These are phyloP conservation scores for Globomyces sp. DNA, from an alignment of 371 early-diverging fungal species.

Conservation along the genomic window DNA sequence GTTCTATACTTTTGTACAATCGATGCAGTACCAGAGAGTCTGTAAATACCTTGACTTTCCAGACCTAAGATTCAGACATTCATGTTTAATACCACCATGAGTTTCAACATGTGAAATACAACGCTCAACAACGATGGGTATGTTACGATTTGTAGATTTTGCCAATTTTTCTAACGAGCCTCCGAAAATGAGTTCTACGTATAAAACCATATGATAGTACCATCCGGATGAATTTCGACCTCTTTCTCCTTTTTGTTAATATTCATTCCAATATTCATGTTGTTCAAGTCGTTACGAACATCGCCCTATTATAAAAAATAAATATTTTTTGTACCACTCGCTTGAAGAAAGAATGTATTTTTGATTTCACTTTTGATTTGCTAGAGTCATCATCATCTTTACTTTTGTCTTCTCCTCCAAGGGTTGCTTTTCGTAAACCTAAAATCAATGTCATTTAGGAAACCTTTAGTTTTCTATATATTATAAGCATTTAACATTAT, in stretches of 20 bases:
- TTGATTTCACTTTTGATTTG: conserved; percentile 36
- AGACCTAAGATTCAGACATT: conserved; percentile 35
- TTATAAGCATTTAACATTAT: too few relatives aligned
- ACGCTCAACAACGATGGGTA: conserved; percentile 63
- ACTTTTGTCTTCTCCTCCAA: background rate
- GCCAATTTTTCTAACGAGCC: conserved; percentile 50
- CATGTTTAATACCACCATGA: conserved; percentile 42
- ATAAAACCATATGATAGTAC: background rate
- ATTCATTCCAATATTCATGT: conserved; percentile 7
- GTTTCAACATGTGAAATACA: conserved; percentile 70
- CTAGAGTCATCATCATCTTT: conserved; percentile 22
- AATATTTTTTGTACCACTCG: conserved; percentile 21
- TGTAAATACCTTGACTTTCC: conserved; percentile 73
- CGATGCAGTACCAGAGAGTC: conserved; percentile 74
- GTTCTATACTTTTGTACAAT: conserved; percentile 65
- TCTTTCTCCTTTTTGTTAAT: conserved; percentile 33
- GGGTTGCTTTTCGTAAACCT: background rate
- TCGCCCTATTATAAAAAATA: too few relatives aligned
- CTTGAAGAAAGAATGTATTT: conserved; percentile 45
- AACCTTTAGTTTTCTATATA: too few relatives aligned
- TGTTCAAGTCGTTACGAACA: background rate
- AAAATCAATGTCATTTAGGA: too few relatives aligned
- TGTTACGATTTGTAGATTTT: conserved; percentile 42
- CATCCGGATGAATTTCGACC: conserved; percentile 18
- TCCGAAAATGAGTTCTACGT: conserved; percentile 61